Percentiles rank a stretch among this genome's conserved stretches.
Conservation (phyloP, 768 basidiomycete species). For the Boletus subcaerulescens region DNA sequence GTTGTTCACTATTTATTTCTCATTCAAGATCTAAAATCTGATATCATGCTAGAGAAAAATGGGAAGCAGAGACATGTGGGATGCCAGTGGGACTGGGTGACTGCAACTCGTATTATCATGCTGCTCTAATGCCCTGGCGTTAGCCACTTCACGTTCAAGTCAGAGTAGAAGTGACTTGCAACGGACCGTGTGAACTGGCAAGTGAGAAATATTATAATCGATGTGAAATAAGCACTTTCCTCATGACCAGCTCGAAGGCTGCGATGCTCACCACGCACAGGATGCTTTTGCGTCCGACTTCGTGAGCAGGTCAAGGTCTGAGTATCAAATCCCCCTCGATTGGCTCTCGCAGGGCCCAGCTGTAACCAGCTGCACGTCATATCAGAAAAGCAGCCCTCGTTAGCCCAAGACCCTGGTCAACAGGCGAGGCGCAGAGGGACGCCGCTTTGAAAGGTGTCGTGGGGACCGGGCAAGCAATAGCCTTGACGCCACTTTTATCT, state of each 20-base stretch:
- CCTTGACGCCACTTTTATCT: constrained; percentile 8
- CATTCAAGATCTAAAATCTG: too few species aligned
- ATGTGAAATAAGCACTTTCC: too few species aligned
- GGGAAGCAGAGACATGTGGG: too few species aligned
- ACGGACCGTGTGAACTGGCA: too few species aligned
- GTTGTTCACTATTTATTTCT: too few species aligned
- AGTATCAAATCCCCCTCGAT: constrained; percentile 63
- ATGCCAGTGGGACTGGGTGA: too few species aligned
- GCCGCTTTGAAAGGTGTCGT: constrained; percentile 51
- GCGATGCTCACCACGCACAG: constrained; percentile 65
- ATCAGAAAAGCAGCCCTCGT: constrained; percentile 57
- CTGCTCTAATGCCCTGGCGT: too few species aligned
- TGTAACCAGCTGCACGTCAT: constrained; percentile 56
- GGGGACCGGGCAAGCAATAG: constrained; percentile 45
- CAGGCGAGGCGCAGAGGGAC: constrained; percentile 18
- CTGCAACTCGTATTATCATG: accelerated
- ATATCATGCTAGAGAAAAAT: too few species aligned
- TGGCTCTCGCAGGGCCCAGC: constrained; percentile 60
- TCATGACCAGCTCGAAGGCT: constrained; percentile 51
- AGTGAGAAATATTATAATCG: too few species aligned
- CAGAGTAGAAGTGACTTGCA: too few species aligned
- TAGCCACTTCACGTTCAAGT: too few species aligned
- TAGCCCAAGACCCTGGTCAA: constrained; percentile 41
- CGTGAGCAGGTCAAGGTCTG: constrained; percentile 84
- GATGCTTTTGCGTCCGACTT: constrained; percentile 34